These are phyloP conservation scores for Bretziella fagacearum DNA, from an alignment of 2,329 filamentous ascomycete species.

Conservation along the genomic window DNA sequence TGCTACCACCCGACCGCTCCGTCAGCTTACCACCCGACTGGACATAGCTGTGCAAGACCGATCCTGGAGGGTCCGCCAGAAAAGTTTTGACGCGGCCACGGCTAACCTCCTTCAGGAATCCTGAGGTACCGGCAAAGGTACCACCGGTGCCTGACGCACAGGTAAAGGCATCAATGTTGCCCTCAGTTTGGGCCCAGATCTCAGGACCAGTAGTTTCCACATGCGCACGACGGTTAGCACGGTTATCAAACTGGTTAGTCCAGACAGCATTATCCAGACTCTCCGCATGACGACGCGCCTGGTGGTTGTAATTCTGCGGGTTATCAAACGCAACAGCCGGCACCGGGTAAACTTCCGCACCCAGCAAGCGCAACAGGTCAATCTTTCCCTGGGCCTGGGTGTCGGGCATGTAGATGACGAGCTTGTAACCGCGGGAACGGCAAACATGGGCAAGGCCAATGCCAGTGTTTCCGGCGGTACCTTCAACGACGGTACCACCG, in stretches of 20 bases:
- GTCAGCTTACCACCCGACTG: slow-evolving; percentile 63
- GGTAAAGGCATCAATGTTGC: slow-evolving; percentile 82
- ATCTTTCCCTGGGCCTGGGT: slow-evolving; percentile 97
- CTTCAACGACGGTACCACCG: slow-evolving; percentile 90
- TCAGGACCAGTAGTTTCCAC: slow-evolving; percentile 95
- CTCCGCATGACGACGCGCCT: slow-evolving; percentile 81
- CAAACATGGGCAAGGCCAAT: slow-evolving; percentile 97
- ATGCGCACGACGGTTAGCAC: slow-evolving; percentile 81
- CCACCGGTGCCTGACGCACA: slow-evolving; percentile 88
- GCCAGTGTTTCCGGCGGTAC: slow-evolving; percentile 92
- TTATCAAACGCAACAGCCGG: slow-evolving; percentile 92
- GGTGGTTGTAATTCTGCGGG: slow-evolving; percentile 95
- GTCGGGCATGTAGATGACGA: slow-evolving; percentile 99
- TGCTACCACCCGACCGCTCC: slow-evolving; percentile 72
- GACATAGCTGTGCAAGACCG: slow-evolving; percentile 84
- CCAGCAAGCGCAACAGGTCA: slow-evolving; percentile 74
- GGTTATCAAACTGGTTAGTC: slow-evolving; percentile 99
- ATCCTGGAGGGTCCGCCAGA: slow-evolving; percentile 86
- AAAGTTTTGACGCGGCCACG: slow-evolving; percentile 67
- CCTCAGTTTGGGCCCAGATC: slow-evolving; percentile 83
- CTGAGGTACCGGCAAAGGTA: slow-evolving; percentile 73
- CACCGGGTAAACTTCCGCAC: slow-evolving; percentile 89
- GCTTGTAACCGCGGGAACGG: slow-evolving; percentile 74
- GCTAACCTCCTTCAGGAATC: slow-evolving; percentile 73
- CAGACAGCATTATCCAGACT: slow-evolving; percentile 74